These are phyloP conservation scores for Neurospora sp. DNA, from an alignment of 495 filamentous ascomycete genomes.

Conservation along the genomic window DNA sequence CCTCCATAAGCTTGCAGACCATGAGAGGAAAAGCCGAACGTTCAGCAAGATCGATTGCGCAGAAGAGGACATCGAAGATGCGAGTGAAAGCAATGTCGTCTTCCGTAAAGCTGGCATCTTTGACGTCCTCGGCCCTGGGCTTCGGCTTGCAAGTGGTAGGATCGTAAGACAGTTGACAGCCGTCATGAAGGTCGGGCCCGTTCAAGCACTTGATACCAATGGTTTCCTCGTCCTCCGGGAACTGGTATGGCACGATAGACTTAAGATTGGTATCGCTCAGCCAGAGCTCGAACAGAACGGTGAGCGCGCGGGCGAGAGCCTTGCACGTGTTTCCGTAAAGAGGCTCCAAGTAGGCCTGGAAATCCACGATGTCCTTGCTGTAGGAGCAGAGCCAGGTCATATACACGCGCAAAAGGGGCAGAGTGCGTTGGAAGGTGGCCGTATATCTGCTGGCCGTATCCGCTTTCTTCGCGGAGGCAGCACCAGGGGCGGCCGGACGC, in stretches of 20 bases:
- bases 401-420: constrained; percentile 34
- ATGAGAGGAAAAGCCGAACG: constrained; percentile 16
- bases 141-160: constrained; percentile 15
- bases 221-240: constrained; percentile 34
- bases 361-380: constrained; percentile 25
- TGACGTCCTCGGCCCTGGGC: constrained; percentile 15
- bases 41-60: constrained; percentile 15
- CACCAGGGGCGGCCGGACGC: neutral
- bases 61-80: constrained; percentile 11
- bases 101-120: constrained; percentile 1
- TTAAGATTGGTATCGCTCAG: constrained; percentile 13
- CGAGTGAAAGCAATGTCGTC: constrained; percentile 17
- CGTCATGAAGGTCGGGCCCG: constrained; percentile 15
- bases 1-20: constrained; percentile 2
- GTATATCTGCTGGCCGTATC: constrained; percentile 15
- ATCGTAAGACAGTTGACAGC: constrained; percentile 21
- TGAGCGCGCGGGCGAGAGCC: constrained; percentile 25
- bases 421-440: constrained; percentile 10
- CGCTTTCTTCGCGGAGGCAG: neutral
- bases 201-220: constrained; percentile 34
- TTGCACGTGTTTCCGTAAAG: constrained; percentile 30
- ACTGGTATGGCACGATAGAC: constrained; percentile 20
- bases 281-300: constrained; percentile 23
- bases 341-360: constrained; percentile 31
- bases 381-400: constrained; percentile 35